Evolutionary conservation across 345 rosid species (phyloP), one percentile per base, ranked within the genome.

Genomic region (Citrus unshiu): DNA sequence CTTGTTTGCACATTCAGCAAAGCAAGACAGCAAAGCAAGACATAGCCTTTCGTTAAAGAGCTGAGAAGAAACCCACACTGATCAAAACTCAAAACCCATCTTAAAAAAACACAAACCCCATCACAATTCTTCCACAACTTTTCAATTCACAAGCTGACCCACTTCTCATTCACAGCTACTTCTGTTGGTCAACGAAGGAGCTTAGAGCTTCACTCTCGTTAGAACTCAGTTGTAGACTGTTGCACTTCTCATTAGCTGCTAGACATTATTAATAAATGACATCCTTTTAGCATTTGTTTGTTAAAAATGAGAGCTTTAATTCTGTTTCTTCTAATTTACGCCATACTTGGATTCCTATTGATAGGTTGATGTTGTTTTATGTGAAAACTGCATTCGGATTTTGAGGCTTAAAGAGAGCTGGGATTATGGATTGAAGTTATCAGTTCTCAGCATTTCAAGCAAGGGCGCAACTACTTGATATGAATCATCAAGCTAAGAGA

Each of bases 401-500:
- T 91, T 6, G 93, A 92, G 83, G 94, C 93, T 25, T 80, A 83
- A 89, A 78, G 86, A 89, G 98, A 2, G 86, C 97, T 34, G 91
- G 95, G 92, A 90, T 80, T 90, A 93, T 65, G 93, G 90, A 67
- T 88, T 80, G 81, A 92, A 85, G 86, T 72, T 91, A 69, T 93
- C 99, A 3, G 78, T 84, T 77, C 54, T 82, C 18, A 46, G 51
- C 1, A 13, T 46, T 46, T 46, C 18, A 13, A 46, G 16, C 51
- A 12, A 46, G 0, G 51, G 1, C 1, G 51, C 51, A 46, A 46
- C 51, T 46, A 46, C 51, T 46, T 13, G 5, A 46, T 2, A 46
- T 46, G 51, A 13, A 12, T 46, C 51, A 46, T 46, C 51, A 46
- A 46, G 51, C 51, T 13, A 46, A 46, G 51, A 46, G 18, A 46